These are phyloP conservation scores for Ambrosia trifida DNA, from an alignment of 129 eudicot genomes.

Conservation along the genomic window DNA sequence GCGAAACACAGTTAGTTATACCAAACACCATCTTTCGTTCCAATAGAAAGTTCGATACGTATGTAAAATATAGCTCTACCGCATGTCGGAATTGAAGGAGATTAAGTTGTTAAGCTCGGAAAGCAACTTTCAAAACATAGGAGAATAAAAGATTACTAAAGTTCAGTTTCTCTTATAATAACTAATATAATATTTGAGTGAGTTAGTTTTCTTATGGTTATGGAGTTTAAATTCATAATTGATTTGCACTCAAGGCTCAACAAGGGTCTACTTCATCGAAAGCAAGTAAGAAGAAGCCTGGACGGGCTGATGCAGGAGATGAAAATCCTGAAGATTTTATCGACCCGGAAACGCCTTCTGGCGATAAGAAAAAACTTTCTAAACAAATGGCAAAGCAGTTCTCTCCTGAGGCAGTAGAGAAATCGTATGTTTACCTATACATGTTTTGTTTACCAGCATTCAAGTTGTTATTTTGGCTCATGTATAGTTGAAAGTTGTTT, in stretches of 20 bases:
- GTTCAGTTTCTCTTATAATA: neutral
- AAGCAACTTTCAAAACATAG: no score
- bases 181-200: conserved; percentile 2
- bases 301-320: conserved; percentile 57
- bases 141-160: no score
- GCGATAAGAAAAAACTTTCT: conserved; percentile 84
- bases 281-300: conserved; percentile 57
- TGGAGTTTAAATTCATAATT: neutral
- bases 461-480: neutral
- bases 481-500: neutral
- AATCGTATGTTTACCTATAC: conserved; percentile 53
- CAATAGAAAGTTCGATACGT: no score
- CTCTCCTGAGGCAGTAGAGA: conserved; percentile 85
- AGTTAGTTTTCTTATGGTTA: neutral
- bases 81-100: no score
- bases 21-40: no score
- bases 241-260: conserved; percentile 55
- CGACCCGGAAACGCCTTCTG: conserved; percentile 90
- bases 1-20: no score
- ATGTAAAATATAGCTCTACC: no score
- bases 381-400: conserved; percentile 76
- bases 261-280: conserved; percentile 54
- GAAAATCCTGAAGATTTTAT: conserved; percentile 66
- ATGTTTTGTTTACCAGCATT: neutral
- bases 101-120: no score